These are phyloP conservation scores for Ceratobasidium theobromae DNA, from an alignment of 1,284 basidiomycete species.

Conservation along the genomic window DNA sequence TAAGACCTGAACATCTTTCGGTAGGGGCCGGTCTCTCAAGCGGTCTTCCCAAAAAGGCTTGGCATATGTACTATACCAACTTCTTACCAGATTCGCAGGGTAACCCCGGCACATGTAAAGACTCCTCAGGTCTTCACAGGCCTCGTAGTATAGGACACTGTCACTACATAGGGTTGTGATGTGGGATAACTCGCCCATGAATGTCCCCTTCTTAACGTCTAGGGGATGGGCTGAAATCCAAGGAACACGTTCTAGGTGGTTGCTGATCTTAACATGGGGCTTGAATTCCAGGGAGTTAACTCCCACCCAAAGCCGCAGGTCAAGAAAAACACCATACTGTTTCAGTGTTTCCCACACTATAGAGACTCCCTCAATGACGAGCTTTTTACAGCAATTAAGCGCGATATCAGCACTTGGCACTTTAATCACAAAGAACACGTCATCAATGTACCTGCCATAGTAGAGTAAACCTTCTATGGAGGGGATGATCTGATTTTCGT, in stretches of 20 bases:
- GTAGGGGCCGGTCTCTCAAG: not conserved
- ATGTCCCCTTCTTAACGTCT: slow-evolving; percentile 46
- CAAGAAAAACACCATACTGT: slow-evolving; percentile 40
- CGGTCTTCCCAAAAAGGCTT: not conserved
- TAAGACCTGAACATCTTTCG: slow-evolving; percentile 1
- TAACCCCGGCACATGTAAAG: slow-evolving; percentile 44
- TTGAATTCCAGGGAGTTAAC: slow-evolving; percentile 37
- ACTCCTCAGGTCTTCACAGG: slow-evolving; percentile 38
- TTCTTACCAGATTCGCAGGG: slow-evolving; percentile 37
- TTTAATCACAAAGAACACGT: slow-evolving; percentile 43
- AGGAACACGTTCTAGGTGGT: slow-evolving; percentile 46
- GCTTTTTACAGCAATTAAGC: slow-evolving; percentile 16
- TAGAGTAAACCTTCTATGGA: slow-evolving; percentile 39
- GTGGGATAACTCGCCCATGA: slow-evolving; percentile 45
- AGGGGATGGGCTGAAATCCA: slow-evolving; percentile 45
- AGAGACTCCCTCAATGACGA: slow-evolving; percentile 41
- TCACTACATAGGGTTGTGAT: slow-evolving; percentile 45
- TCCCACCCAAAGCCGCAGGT: slow-evolving; percentile 41
- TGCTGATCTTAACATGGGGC: slow-evolving; percentile 43
- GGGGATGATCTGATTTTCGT: slow-evolving; percentile 38
- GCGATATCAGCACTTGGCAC: slow-evolving; percentile 40
- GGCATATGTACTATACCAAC: not conserved
- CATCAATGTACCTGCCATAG: slow-evolving; percentile 48
- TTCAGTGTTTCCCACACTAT: slow-evolving; percentile 44
- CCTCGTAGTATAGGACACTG: slow-evolving; percentile 39